These are phyloP conservation scores for Cryptococcus wingfieldii DNA, from an alignment of 1,284 basidiomycete species.

Conservation along the genomic window DNA sequence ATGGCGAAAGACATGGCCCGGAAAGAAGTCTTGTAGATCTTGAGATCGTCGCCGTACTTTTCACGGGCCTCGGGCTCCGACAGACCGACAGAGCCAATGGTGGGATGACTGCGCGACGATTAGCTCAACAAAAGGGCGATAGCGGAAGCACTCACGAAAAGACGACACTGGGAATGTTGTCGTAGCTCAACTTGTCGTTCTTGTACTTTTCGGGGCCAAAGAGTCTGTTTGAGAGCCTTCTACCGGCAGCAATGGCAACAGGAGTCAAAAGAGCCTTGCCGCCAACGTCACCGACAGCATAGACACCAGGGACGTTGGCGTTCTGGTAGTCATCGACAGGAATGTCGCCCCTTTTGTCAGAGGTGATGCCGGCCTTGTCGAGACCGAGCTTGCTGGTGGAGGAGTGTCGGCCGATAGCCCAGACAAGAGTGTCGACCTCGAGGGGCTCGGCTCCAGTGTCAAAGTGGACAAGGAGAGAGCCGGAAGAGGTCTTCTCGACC, in stretches of 20 bases:
- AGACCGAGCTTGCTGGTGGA: constrained; percentile 75
- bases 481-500: constrained; percentile 66
- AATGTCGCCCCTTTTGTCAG: constrained; percentile 74
- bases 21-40: constrained; percentile 79
- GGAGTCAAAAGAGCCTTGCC: constrained; percentile 92
- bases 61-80: constrained; percentile 84
- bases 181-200: constrained; percentile 81
- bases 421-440: constrained; percentile 83
- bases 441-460: constrained; percentile 64
- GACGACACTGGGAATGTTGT: constrained; percentile 88
- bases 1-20: constrained; percentile 82
- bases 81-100: constrained; percentile 85
- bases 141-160: constrained; percentile 66
- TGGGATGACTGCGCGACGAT: constrained; percentile 64
- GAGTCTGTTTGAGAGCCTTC: constrained; percentile 80
- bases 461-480: constrained; percentile 63
- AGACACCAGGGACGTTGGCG: constrained; percentile 67
- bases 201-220: constrained; percentile 82
- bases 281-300: constrained; percentile 84
- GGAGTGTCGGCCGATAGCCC: constrained; percentile 89
- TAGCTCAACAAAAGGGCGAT: background rate
- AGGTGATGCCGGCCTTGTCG: constrained; percentile 70
- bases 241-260: constrained; percentile 96
- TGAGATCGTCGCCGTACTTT: constrained; percentile 82
- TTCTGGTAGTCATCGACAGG: constrained; percentile 89